These are phyloP conservation scores for Leccinellum luteum DNA, from an alignment of 768 basidiomycete species.

Conservation along the genomic window DNA sequence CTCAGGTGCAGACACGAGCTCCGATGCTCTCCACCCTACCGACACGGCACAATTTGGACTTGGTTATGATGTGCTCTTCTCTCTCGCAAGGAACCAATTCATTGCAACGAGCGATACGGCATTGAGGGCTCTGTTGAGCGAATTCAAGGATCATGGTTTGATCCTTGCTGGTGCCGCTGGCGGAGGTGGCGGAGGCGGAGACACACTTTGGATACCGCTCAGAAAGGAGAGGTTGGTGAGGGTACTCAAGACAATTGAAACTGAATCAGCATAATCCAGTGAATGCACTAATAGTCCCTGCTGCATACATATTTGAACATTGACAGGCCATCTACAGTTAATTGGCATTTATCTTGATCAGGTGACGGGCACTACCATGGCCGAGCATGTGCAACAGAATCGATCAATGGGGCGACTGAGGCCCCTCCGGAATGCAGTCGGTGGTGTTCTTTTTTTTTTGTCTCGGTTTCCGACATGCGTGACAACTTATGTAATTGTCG, in stretches of 20 bases:
- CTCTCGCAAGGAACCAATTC: slow-evolving; percentile 74
- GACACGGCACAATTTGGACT: slow-evolving; percentile 51
- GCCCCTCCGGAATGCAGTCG: not conserved
- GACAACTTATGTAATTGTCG: not conserved
- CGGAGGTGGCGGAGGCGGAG: slow-evolving; percentile 42
- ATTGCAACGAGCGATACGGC: slow-evolving; percentile 88
- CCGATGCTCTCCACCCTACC: slow-evolving; percentile 7
- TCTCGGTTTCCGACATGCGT: not conserved
- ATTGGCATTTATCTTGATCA: not conserved
- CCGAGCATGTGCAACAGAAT: slow-evolving; percentile 14
- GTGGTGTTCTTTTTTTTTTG: not conserved
- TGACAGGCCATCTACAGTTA: not conserved
- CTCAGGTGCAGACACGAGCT: slow-evolving; percentile 1
- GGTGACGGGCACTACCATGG: slow-evolving; percentile 7
- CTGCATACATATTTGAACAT: not conserved
- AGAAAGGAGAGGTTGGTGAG: slow-evolving; percentile 67
- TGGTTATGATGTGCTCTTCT: slow-evolving; percentile 68
- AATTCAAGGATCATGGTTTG: slow-evolving; percentile 89
- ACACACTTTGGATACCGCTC: slow-evolving; percentile 86
- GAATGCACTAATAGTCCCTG: not conserved
- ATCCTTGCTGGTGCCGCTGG: slow-evolving; percentile 51
- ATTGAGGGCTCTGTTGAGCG: slow-evolving; percentile 75
- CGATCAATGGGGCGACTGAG: too few species aligned
- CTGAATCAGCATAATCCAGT: slow-evolving; percentile 15
- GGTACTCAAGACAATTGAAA: slow-evolving; percentile 37